Evolutionary conservation across 441 rosid genomes (phyloP).

Genomic region (Populus hybrid): DNA sequence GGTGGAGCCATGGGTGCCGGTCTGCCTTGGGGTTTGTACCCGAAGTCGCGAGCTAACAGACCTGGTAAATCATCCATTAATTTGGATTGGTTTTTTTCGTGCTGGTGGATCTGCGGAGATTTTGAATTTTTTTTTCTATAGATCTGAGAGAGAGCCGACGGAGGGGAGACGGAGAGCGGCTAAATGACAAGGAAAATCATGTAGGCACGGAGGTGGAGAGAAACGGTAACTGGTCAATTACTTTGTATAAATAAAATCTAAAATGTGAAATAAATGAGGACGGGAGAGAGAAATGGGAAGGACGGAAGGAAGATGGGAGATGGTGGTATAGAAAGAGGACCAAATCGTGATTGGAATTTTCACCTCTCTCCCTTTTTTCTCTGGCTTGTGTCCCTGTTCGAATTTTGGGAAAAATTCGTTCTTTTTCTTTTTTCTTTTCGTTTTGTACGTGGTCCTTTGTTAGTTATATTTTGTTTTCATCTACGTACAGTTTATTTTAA

Average conservation of each 20-base stretch:
- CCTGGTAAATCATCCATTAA: conserved; percentile 77
- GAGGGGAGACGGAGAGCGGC: background rate
- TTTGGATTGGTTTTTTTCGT: no score
- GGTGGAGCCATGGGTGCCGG: conserved; percentile 81
- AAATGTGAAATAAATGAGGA: background rate
- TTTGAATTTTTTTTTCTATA: background rate
- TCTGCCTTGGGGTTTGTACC: conserved; percentile 77
- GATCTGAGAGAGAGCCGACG: conserved; percentile 22
- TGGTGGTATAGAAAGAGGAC: conserved; percentile 3
- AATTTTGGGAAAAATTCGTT: no score
- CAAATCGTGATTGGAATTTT: background rate
- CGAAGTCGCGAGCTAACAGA: conserved; percentile 61
- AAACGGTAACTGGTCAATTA: background rate
- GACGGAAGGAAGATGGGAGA: background rate
- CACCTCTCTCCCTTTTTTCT: background rate
- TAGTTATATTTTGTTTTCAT: no score
- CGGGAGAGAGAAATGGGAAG: background rate
- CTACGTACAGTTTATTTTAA: no score
- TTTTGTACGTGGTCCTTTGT: no score
- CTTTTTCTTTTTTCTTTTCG: no score
- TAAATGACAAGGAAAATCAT: background rate
- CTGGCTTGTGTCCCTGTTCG: background rate
- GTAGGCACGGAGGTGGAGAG: background rate
- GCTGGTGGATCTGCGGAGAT: no score
- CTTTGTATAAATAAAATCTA: background rate